Conservation (phyloP, 2,329 filamentous ascomycete genomes). For the Tolypocladium endophyticum region DNA sequence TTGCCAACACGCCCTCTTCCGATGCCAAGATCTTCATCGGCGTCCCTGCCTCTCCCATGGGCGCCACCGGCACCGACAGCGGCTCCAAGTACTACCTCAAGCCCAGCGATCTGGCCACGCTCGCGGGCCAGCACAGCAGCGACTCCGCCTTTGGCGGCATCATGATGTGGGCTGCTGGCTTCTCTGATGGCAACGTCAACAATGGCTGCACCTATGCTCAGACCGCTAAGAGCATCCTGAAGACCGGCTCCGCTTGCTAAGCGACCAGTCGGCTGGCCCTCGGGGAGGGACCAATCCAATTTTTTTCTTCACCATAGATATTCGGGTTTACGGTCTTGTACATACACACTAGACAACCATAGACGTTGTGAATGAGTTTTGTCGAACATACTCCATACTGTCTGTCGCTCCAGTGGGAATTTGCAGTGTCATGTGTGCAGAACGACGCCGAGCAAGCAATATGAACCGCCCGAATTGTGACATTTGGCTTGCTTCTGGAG, state of each 20-base stretch:
- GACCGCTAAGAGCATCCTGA: constrained; percentile 24
- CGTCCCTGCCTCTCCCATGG: constrained; percentile 18
- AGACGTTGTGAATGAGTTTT: neutral
- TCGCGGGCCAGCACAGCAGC: constrained; percentile 16
- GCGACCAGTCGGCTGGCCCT: neutral
- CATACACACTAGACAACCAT: neutral
- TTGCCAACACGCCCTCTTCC: constrained; percentile 13
- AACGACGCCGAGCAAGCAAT: neutral
- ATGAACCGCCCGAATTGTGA: too few species aligned
- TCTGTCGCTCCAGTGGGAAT: neutral
- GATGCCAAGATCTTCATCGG: constrained; percentile 18
- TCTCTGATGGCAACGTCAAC: constrained; percentile 21
- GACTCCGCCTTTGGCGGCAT: constrained; percentile 22
- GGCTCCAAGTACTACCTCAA: constrained; percentile 24
- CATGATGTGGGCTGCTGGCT: constrained; percentile 32
- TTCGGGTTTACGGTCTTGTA: neutral
- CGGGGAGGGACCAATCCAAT: neutral
- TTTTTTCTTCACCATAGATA: neutral
- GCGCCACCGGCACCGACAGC: constrained; percentile 19
- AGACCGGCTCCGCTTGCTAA: constrained; percentile 2
- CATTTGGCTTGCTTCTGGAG: too few species aligned
- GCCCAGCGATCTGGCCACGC: constrained; percentile 17
- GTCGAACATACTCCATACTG: neutral
- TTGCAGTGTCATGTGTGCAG: neutral
- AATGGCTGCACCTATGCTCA: constrained; percentile 31